phyloP scores from a whole-genome alignment of 2,329 filamentous ascomycete species.

The Nakataea oryzae region DNA sequence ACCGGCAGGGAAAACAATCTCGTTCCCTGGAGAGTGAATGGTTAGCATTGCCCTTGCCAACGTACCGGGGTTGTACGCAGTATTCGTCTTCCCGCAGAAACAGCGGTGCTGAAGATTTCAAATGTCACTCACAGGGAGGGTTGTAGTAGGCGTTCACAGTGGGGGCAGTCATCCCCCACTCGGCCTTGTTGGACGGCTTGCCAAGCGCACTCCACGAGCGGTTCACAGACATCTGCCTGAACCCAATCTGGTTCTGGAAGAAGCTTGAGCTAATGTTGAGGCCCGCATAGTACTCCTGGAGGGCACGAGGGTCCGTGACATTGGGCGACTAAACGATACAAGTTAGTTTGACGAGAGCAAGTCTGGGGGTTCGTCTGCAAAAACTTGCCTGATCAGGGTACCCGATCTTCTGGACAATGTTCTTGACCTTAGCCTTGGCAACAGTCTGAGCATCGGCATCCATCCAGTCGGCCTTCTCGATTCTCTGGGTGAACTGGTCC shows the following conservation, averaged over 20 bases:
- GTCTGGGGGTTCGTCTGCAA: neutral
- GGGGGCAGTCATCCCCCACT: conserved; percentile 50
- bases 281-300: conserved; percentile 45
- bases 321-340: conserved; percentile 30
- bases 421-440: conserved; percentile 53
- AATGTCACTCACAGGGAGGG: too few species aligned
- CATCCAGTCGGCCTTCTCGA: conserved; percentile 54
- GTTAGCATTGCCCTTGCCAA: too few species aligned
- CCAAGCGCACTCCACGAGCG: conserved; percentile 46
- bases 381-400: conserved; percentile 39
- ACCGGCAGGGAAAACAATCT: conserved; percentile 59
- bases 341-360: neutral
- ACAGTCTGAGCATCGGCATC: conserved; percentile 46
- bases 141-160: conserved; percentile 61
- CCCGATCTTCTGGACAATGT: conserved; percentile 59
- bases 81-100: too few species aligned
- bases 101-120: too few species aligned
- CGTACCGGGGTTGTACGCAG: too few species aligned
- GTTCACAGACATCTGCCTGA: conserved; percentile 34
- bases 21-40: too few species aligned
- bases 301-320: conserved; percentile 43
- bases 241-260: conserved; percentile 46
- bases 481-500: conserved; percentile 49
- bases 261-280: conserved; percentile 40
- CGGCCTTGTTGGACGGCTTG: conserved; percentile 47